Base-by-base conservation (phyloP, 2,329 filamentous ascomycete species). In the Fusarium brevicatenulatum region DNA sequence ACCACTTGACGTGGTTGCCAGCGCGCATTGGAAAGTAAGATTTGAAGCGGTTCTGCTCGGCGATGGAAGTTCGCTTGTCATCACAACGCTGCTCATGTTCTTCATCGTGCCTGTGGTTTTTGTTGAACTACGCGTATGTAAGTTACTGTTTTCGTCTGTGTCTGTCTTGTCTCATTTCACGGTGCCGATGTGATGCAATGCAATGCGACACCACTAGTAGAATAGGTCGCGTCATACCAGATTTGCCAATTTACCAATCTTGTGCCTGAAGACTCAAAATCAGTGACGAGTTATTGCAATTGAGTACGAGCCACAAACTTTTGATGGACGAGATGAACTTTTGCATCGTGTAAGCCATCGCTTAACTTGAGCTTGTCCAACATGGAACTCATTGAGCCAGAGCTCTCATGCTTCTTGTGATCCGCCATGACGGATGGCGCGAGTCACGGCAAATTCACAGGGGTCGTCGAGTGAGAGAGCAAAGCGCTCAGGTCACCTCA, bases 1-100 rank as follows among this genome's bases (percentile, higher is more conserved):
- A 98, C 95, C 95, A 99, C 85, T 98, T 98, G 80, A 96, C 87
- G 65, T 93, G 87, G 81, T 98, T 98, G 34, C 91, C 92, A 16
- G 95, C 91, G 47, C 92, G 91, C 80, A 95, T 92, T 0, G 95
- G 95, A 42, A 97, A 97, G 83, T 93, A 99, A 8, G 94, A 97
- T n/a, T 92, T 81, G 84, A 95, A 98, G 46, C 95, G 91, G 80
- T 98, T 91, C 19, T 89, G 87, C 65, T 95, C 89, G 73, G 88
- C 87, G 55, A 96, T 92, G 21, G 84, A 87, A 25, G 87, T 89
- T 66, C 96, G 90, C 84, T 97, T 97, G 18, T 88, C 88, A 80
- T 98, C 95, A 47, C 93, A 95, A 15, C 82, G 86, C 81, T 95
- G 87, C 81, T 98, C 96, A 80, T 98, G 95, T 74, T 92, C 92